phyloP scores from a whole-genome alignment of 73 alveolate genomes.

The Uronychia setigera region DNA sequence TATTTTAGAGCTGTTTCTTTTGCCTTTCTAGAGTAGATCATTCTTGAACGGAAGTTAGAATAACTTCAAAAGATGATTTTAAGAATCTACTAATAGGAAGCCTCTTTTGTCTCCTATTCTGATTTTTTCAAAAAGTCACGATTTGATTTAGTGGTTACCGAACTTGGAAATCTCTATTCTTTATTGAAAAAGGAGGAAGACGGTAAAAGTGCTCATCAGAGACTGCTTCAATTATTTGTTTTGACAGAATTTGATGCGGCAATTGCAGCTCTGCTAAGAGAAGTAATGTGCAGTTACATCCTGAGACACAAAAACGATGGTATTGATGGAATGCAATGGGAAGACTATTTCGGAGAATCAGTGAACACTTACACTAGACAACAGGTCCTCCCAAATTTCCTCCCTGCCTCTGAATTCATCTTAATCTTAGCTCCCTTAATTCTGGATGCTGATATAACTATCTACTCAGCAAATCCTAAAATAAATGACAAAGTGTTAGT shows the following conservation, averaged over 20 bases:
- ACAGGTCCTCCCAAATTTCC: neutral
- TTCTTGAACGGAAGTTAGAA: neutral
- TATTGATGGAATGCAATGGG: neutral
- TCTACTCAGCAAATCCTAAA: neutral
- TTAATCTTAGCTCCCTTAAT: neutral
- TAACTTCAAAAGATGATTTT: neutral
- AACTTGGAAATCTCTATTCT: neutral
- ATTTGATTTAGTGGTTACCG: neutral
- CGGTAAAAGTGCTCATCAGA: neutral
- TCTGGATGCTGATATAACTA: neutral
- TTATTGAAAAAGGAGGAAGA: neutral
- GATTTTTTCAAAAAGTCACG: neutral
- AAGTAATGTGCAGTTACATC: neutral
- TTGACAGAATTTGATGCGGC: neutral
- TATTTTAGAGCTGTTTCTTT: neutral
- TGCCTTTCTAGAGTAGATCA: neutral
- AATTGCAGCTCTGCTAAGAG: neutral
- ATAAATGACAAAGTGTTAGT: neutral
- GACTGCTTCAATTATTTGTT: neutral
- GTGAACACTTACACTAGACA: neutral
- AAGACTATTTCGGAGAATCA: neutral
- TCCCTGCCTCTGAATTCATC: neutral
- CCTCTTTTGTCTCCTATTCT: neutral
- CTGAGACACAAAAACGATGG: neutral
- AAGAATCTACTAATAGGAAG: neutral